Percentiles rank a stretch among this genome's conserved stretches.
Evolutionary conservation across 2,329 filamentous ascomycete species (phyloP).

Genomic region (Ceratocystis eucalypticola): DNA sequence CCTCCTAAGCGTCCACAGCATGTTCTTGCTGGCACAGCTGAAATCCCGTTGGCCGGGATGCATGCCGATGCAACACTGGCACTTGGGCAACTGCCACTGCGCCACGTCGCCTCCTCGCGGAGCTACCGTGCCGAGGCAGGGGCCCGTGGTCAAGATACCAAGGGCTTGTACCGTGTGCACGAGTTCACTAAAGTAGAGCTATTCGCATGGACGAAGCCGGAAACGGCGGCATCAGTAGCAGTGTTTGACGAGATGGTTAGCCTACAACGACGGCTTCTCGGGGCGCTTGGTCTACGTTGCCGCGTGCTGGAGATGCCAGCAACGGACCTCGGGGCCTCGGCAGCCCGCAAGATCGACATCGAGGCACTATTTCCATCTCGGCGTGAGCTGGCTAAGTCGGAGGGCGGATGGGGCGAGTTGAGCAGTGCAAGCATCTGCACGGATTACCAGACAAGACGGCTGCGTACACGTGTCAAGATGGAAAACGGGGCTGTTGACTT

Average conservation of each 20-base stretch:
- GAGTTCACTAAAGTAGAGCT: slow-evolving; percentile 98
- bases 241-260: slow-evolving; percentile 75
- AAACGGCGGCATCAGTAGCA: slow-evolving; percentile 34
- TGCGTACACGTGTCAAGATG: slow-evolving; percentile 66
- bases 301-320: slow-evolving; percentile 88
- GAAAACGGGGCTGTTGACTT: slow-evolving; percentile 54
- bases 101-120: slow-evolving; percentile 71
- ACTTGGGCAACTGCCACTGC: slow-evolving; percentile 54
- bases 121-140: slow-evolving; percentile 95
- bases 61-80: slow-evolving; percentile 60
- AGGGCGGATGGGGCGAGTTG: slow-evolving; percentile 81
- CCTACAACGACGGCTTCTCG: slow-evolving; percentile 74
- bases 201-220: slow-evolving; percentile 74
- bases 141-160: slow-evolving; percentile 75
- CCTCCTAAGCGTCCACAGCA: slow-evolving; percentile 49
- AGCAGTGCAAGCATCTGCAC: slow-evolving; percentile 84
- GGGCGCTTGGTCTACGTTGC: slow-evolving; percentile 64
- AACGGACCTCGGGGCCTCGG: slow-evolving; percentile 76
- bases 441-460: slow-evolving; percentile 78
- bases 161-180: slow-evolving; percentile 90
- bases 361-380: slow-evolving; percentile 88
- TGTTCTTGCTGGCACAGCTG: slow-evolving; percentile 74
- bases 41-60: slow-evolving; percentile 89
- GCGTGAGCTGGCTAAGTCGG: slow-evolving; percentile 30
- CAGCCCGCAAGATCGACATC: slow-evolving; percentile 77